Conservation (phyloP, 2,329 filamentous ascomycete species). For the Phaeosphaeriaceae sp. region DNA sequence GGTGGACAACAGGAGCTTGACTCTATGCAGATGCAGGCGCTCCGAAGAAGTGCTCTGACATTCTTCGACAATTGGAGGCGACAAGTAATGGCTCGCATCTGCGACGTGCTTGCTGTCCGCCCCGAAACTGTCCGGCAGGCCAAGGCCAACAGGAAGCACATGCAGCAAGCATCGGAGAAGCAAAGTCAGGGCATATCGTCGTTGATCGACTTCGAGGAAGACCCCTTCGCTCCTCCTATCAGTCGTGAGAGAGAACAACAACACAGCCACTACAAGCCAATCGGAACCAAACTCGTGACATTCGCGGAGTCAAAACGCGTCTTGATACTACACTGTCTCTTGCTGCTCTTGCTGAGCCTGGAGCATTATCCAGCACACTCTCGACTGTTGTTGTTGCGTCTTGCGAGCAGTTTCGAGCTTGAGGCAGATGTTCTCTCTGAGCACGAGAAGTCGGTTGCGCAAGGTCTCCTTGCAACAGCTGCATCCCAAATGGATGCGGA, state of each 20-base stretch:
- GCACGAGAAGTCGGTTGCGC: conserved; percentile 77
- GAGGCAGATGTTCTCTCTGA: conserved; percentile 69
- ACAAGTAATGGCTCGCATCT: conserved; percentile 72
- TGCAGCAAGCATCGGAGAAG: conserved; percentile 23
- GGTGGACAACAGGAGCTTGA: conserved; percentile 58
- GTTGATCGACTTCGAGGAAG: conserved; percentile 36
- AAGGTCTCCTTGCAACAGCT: conserved; percentile 72
- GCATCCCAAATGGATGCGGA: conserved; percentile 76
- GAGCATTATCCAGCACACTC: conserved; percentile 79
- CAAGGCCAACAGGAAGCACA: conserved; percentile 43
- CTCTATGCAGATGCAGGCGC: conserved; percentile 63
- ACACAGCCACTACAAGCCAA: conserved; percentile 37
- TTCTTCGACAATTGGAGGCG: conserved; percentile 84
- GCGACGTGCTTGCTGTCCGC: conserved; percentile 63
- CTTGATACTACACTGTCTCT: conserved; percentile 73
- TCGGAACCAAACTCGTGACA: conserved; percentile 45
- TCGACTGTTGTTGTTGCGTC: conserved; percentile 72
- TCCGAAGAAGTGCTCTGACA: conserved; percentile 72
- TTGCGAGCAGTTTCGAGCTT: conserved; percentile 74
- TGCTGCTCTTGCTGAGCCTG: conserved; percentile 76
- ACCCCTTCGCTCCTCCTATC: conserved; percentile 26
- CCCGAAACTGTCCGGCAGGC: conserved; percentile 37
- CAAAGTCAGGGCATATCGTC: conserved; percentile 31
- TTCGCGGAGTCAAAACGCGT: conserved; percentile 61
- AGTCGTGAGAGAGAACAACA: conserved; percentile 12